Evolutionary conservation across 129 eudicot species (phyloP).

Genomic region (Solidago caesia): DNA sequence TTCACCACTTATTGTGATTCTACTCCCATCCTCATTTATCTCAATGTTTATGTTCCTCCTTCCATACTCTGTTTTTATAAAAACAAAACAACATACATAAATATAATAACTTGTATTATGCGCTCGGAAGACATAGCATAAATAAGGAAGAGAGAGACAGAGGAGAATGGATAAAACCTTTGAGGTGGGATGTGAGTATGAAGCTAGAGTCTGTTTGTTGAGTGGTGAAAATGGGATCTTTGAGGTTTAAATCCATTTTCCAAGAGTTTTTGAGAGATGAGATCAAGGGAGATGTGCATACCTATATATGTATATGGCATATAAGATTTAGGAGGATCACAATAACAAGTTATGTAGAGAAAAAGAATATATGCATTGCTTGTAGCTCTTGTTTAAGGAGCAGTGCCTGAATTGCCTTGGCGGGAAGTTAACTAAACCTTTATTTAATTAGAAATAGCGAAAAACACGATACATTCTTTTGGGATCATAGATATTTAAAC

Average conservation of each 20-base stretch:
- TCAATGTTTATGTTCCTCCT: constrained; percentile 54
- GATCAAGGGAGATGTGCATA: background rate
- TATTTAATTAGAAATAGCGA: no score
- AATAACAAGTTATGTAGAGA: constrained; percentile 9
- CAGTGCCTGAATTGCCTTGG: constrained; percentile 16
- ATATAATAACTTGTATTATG: background rate
- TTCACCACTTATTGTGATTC: constrained; percentile 48
- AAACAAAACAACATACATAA: background rate
- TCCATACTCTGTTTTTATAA: constrained; percentile 43
- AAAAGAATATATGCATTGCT: constrained; percentile 43
- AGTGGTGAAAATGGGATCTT: constrained; percentile 43
- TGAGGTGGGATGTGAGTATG: constrained; percentile 59
- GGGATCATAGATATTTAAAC: no score
- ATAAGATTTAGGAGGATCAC: background rate
- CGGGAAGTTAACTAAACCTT: constrained; percentile 27
- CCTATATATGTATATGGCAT: background rate
- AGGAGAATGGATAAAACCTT: constrained; percentile 35
- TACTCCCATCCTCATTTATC: constrained; percentile 60
- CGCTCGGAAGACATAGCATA: background rate
- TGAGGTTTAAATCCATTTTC: constrained; percentile 49
- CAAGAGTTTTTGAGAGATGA: background rate
- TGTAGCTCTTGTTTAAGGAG: constrained; percentile 6
- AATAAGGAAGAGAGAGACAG: background rate
- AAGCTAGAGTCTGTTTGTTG: constrained; percentile 52
- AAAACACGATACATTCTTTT: no score